These are phyloP conservation scores for Cercophora sp. DNA, from an alignment of 495 filamentous ascomycete genomes.

Conservation along the genomic window DNA sequence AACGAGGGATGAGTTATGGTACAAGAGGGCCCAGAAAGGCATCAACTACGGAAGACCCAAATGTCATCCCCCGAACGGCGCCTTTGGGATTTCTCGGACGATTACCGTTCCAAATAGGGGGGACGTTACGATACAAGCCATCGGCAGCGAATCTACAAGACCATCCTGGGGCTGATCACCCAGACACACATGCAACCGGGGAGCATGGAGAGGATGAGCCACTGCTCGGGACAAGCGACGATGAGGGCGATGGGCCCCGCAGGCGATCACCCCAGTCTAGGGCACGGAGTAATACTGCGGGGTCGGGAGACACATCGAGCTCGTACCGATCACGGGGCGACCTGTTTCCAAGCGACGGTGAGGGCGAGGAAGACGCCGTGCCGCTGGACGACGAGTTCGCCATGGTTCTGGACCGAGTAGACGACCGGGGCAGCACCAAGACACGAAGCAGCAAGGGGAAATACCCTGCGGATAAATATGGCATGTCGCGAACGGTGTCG, in stretches of 20 bases:
- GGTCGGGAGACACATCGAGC: constrained; percentile 79
- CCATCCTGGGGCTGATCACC: constrained; percentile 66
- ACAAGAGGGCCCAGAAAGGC: constrained; percentile 64
- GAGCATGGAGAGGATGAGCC: constrained; percentile 64
- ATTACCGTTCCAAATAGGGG: constrained; percentile 81
- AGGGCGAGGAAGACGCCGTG: constrained; percentile 84
- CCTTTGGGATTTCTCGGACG: constrained; percentile 80
- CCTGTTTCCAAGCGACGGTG: constrained; percentile 86
- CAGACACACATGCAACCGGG: constrained; percentile 41
- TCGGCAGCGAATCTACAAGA: constrained; percentile 89
- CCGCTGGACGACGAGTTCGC: constrained; percentile 92
- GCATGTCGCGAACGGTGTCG: constrained; percentile 53
- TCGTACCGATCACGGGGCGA: constrained; percentile 91
- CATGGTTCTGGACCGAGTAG: constrained; percentile 66
- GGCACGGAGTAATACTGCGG: constrained; percentile 73
- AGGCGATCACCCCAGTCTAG: constrained; percentile 44
- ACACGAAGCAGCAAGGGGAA: constrained; percentile 59
- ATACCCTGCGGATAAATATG: constrained; percentile 46
- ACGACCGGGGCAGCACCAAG: constrained; percentile 70
- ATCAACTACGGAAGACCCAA: constrained; percentile 72
- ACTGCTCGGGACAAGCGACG: constrained; percentile 57
- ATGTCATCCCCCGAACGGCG: constrained; percentile 83
- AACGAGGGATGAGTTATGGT: constrained; percentile 86
- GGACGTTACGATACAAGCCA: constrained; percentile 80
- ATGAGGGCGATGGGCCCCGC: constrained; percentile 25